Percentiles rank a stretch among this genome's conserved stretches.
These are phyloP conservation scores for Eutrema heterophyllum DNA, from an alignment of 345 rosid species.

Conservation along the genomic window DNA sequence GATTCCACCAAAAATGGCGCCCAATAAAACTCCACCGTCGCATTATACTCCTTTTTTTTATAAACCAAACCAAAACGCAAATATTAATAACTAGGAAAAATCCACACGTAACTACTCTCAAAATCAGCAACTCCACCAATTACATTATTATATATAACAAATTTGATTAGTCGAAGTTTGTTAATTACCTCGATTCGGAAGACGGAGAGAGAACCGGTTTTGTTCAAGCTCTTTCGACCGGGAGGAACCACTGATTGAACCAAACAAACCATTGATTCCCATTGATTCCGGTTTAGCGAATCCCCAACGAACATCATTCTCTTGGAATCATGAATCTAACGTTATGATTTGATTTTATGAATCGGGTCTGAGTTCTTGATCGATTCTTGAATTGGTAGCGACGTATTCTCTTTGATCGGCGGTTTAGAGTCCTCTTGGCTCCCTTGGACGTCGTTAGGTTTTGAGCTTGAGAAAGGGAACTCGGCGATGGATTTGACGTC, in stretches of 20 bases:
- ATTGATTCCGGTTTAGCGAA: slow-evolving; percentile 87
- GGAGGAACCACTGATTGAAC: slow-evolving; percentile 71
- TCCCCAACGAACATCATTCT: slow-evolving; percentile 97
- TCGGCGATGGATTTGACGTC: slow-evolving; percentile 82
- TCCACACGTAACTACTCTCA: slow-evolving; percentile 4
- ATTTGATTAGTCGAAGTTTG: neutral
- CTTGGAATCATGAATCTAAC: too few species aligned
- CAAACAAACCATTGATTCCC: slow-evolving; percentile 98
- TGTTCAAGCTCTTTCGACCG: slow-evolving; percentile 68
- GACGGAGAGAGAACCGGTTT: slow-evolving; percentile 61
- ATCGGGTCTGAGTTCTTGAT: slow-evolving; percentile 23
- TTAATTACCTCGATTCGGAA: slow-evolving; percentile 64
- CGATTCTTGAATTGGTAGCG: slow-evolving; percentile 36
- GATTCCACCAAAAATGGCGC: slow-evolving; percentile 93
- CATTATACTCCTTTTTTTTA: slow-evolving; percentile 71
- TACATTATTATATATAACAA: neutral
- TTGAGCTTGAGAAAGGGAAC: slow-evolving; percentile 71
- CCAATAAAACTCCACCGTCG: slow-evolving; percentile 96
- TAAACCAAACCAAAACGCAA: neutral
- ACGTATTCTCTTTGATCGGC: neutral
- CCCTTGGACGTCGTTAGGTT: slow-evolving; percentile 36
- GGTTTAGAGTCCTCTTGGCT: slow-evolving; percentile 1
- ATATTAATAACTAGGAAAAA: neutral
- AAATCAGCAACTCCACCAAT: slow-evolving; percentile 1
- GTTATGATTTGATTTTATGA: too few species aligned